Percentiles rank a stretch among this genome's conserved stretches.
Evolutionary conservation across 2,329 filamentous ascomycete species (phyloP).

Genomic region (Trichoderma gracile): DNA sequence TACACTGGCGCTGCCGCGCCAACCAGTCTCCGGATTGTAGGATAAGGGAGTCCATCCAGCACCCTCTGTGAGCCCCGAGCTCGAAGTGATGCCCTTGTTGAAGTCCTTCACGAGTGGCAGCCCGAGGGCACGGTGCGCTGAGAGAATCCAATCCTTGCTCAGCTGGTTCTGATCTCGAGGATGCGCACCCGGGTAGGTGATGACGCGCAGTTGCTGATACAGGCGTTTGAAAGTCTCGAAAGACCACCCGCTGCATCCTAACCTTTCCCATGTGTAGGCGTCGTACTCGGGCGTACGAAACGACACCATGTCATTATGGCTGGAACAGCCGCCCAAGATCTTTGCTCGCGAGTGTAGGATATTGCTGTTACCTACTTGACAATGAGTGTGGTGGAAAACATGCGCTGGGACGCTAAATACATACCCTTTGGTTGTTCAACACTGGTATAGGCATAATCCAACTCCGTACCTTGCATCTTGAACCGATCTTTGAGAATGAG

Average conservation of each 20-base stretch:
- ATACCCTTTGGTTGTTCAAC: constrained; percentile 81
- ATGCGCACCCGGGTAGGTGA: constrained; percentile 88
- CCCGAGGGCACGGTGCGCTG: constrained; percentile 74
- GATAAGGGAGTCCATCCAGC: constrained; percentile 90
- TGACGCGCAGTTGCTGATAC: constrained; percentile 77
- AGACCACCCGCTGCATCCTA: constrained; percentile 82
- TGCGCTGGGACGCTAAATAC: too few relatives aligned
- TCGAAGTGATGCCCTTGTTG: constrained; percentile 77
- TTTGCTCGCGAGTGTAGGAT: constrained; percentile 92
- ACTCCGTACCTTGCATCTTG: constrained; percentile 76
- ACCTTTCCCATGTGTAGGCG: constrained; percentile 76
- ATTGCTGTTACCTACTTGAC: constrained; percentile 64
- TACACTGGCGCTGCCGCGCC: constrained; percentile 81
- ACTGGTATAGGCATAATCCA: constrained; percentile 90
- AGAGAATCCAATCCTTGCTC: constrained; percentile 84
- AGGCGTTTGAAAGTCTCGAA: constrained; percentile 79
- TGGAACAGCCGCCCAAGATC: constrained; percentile 88
- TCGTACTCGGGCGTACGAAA: constrained; percentile 92
- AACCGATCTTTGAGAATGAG: constrained; percentile 87
- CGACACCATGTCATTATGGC: constrained; percentile 93
- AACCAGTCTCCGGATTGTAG: constrained; percentile 87
- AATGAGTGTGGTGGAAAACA: too few relatives aligned
- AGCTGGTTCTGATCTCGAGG: constrained; percentile 84
- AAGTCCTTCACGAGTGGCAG: constrained; percentile 84
- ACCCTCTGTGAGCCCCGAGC: constrained; percentile 70